Conservation (phyloP, 371 early-diverging fungal species). For the Zopfochytrium polystomum region DNA sequence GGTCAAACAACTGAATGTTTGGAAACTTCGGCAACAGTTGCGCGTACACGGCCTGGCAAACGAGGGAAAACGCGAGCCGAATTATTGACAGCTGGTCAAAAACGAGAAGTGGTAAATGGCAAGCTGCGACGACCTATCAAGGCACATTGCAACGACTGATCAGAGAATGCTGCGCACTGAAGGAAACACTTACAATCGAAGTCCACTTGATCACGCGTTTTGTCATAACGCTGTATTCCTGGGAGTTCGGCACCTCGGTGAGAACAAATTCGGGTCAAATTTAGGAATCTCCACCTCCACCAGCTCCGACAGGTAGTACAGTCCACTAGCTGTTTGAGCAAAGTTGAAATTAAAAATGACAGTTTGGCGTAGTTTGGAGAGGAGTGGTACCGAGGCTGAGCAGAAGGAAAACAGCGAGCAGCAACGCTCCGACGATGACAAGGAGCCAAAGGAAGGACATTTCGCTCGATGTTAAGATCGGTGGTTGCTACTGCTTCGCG, state of each 20-base stretch:
- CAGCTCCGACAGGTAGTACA: conserved; percentile 77
- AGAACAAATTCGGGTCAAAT: conserved; percentile 6
- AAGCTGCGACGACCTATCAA: conserved; percentile 52
- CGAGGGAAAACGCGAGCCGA: conserved; percentile 58
- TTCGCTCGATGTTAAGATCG: too few species aligned
- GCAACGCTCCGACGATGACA: too few species aligned
- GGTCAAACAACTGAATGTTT: conserved; percentile 62
- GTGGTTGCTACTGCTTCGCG: too few species aligned
- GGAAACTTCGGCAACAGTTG: conserved; percentile 68
- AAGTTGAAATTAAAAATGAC: too few species aligned
- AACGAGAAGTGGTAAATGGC: conserved; percentile 63
- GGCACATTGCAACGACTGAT: background rate
- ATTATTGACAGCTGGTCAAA: conserved; percentile 65
- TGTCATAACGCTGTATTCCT: conserved; percentile 80
- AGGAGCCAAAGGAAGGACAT: too few species aligned
- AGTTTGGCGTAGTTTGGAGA: too few species aligned
- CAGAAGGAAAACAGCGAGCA: too few species aligned
- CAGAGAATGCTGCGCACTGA: background rate
- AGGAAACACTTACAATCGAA: conserved; percentile 53
- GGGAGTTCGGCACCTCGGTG: conserved; percentile 26
- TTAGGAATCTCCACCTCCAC: conserved; percentile 35
- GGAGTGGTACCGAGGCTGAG: too few species aligned
- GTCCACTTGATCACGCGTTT: conserved; percentile 70
- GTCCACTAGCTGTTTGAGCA: conserved; percentile 80
- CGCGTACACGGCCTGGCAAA: conserved; percentile 68